Percentiles rank a stretch among this genome's conserved stretches.
phyloP scores from a whole-genome alignment of 2,329 filamentous ascomycete genomes.

The Chrysosphaeria jannelii region DNA sequence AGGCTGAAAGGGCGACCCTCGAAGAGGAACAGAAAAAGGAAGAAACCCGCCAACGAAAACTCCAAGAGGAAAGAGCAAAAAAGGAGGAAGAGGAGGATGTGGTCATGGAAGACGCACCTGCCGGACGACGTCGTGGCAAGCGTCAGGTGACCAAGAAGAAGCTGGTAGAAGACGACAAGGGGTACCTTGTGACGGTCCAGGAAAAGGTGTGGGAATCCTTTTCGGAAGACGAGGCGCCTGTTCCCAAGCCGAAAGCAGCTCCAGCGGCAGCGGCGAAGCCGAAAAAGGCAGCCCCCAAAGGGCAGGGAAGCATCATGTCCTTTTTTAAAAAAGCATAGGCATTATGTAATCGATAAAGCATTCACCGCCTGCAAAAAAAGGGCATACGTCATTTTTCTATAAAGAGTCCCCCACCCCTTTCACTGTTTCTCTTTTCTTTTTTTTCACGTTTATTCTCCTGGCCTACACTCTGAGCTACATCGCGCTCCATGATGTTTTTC shows the following conservation, averaged over 20 bases:
- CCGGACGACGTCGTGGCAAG: slow-evolving; percentile 42
- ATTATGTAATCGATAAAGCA: too few relatives aligned
- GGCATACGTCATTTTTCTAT: too few relatives aligned
- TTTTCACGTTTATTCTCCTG: too few relatives aligned
- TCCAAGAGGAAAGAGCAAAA: too few relatives aligned
- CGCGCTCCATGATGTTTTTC: too few relatives aligned
- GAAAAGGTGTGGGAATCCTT: slow-evolving; percentile 75
- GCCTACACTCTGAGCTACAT: too few relatives aligned
- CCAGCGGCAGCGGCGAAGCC: slow-evolving; percentile 14
- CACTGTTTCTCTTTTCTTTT: too few relatives aligned
- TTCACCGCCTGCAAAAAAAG: too few relatives aligned
- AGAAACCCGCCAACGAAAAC: slow-evolving; percentile 10
- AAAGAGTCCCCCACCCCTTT: too few relatives aligned
- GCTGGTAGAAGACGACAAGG: slow-evolving; percentile 62
- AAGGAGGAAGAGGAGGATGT: slow-evolving; percentile 12
- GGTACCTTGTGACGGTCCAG: slow-evolving; percentile 71
- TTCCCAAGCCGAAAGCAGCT: slow-evolving; percentile 11
- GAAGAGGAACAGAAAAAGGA: slow-evolving; percentile 5
- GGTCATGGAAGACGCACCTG: slow-evolving; percentile 16
- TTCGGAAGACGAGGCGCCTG: slow-evolving; percentile 52
- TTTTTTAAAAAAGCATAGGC: too few relatives aligned
- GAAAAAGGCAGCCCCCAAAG: slow-evolving; percentile 26
- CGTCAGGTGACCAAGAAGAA: slow-evolving; percentile 68
- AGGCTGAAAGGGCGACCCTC: slow-evolving; percentile 11
- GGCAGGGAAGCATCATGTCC: slow-evolving; percentile 66